Evolutionary conservation across 2,329 filamentous ascomycete genomes (phyloP), one percentile per base, ranked within the genome.

Genomic region (Blumeriella jaapii): DNA sequence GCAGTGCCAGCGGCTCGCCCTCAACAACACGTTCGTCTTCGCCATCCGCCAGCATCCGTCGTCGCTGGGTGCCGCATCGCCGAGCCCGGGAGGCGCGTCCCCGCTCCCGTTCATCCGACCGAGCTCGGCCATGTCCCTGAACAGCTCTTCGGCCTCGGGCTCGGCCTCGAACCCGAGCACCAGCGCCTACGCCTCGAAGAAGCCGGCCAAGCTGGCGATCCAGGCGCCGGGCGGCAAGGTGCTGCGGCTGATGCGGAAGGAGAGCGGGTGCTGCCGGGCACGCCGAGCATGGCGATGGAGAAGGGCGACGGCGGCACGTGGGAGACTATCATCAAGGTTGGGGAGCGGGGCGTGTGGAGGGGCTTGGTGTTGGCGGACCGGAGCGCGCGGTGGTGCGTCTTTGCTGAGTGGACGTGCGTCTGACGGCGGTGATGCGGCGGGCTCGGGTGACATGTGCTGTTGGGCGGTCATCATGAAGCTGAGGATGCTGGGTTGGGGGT

Each of bases 11-110:
- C 75, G 78, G 16, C 67, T 98, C 17, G 87, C 85, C 1, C 68
- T 93, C 37, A 95, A 96, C 64, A 96, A 98, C 56, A 98, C 91
- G 0, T 98, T 95, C 55, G 89, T 98, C 17, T 98, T 98, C 58
- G 82, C 82, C 34, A 82, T 98, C 41, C 82, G 91, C 29, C 91
- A 98, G 55, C 87, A 98, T 55, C 83, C 87, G 0, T 80, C 84
- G 1, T 71, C 69, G 1, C 60, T 70, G 0, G 59, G 60, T 2
- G 53, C 56, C 25, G 54, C 59, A 22, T 51, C 59, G 17, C 54
- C 56, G 17, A 59, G 55, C 36, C 50, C 53, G 12, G 44, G 58
- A 40, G 29, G 60, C 31, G 50, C 56, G 12, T 57, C 54, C 11
- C 78, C 78, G 1, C 64, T 76, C 13, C 78, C 78, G 0, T 78